Evolutionary conservation across 2,329 filamentous ascomycete genomes (phyloP).

Genomic region (Clonostachys rhizophaga): DNA sequence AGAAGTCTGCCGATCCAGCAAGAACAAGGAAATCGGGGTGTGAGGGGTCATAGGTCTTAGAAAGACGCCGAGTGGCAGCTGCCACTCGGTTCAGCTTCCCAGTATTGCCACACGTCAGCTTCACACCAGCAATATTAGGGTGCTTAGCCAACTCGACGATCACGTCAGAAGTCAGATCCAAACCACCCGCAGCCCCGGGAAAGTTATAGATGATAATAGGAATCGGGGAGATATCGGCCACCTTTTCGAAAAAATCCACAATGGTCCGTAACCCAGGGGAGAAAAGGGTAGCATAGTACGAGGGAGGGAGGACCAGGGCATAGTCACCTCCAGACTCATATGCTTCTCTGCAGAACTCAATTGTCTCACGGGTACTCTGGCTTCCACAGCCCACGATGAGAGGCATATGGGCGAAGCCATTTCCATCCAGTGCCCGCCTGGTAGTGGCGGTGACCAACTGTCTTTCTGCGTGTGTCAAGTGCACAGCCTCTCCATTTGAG

Average conservation of each 20-base stretch:
- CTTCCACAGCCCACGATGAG: slow-evolving; percentile 74
- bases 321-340: slow-evolving; percentile 69
- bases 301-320: slow-evolving; percentile 71
- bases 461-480: slow-evolving; percentile 68
- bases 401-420: slow-evolving; percentile 57
- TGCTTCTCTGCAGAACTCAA: slow-evolving; percentile 67
- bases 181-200: slow-evolving; percentile 53
- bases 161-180: slow-evolving; percentile 56
- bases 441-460: slow-evolving; percentile 57
- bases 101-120: slow-evolving; percentile 62
- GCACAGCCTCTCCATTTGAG: slow-evolving; percentile 80
- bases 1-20: slow-evolving; percentile 34
- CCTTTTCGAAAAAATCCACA: slow-evolving; percentile 57
- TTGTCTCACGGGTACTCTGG: slow-evolving; percentile 71
- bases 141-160: slow-evolving; percentile 44
- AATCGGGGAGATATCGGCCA: slow-evolving; percentile 54
- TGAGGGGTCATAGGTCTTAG: slow-evolving; percentile 3
- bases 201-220: slow-evolving; percentile 65
- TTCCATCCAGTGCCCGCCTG: slow-evolving; percentile 51
- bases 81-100: slow-evolving; percentile 52
- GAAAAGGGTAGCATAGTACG: slow-evolving; percentile 71
- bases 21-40: slow-evolving; percentile 25
- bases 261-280: slow-evolving; percentile 30
- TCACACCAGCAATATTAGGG: slow-evolving; percentile 59
- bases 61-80: slow-evolving; percentile 15